Evolutionary conservation across 2,329 filamentous ascomycete genomes (phyloP).

Genomic region (Fusarium sp.): DNA sequence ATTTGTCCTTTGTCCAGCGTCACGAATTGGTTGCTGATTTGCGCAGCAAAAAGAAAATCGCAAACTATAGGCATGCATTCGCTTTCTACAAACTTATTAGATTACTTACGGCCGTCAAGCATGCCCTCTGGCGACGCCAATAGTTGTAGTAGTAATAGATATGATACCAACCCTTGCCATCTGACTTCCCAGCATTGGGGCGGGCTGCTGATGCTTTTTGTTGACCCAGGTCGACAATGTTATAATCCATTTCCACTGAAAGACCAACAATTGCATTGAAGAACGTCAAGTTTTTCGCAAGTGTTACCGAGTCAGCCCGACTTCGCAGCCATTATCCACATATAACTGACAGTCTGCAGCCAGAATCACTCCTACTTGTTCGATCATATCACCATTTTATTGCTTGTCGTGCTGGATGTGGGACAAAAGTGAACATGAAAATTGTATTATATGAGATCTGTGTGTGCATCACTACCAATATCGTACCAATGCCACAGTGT

Average conservation of each 20-base stretch:
- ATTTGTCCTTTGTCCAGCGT: conserved; percentile 35
- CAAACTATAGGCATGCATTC: conserved; percentile 29
- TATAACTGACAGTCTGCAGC: not conserved
- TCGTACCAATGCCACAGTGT: conserved; percentile 25
- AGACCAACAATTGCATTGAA: not conserved
- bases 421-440: conserved; percentile 30
- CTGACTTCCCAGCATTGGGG: not conserved
- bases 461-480: conserved; percentile 30
- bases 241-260: not conserved
- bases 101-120: conserved; percentile 36
- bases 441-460: conserved; percentile 40
- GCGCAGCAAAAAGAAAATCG: conserved; percentile 21
- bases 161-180: conserved; percentile 36
- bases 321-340: not conserved
- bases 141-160: conserved; percentile 48
- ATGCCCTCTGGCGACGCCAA: conserved; percentile 33
- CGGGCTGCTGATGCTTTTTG: not conserved
- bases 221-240: not conserved
- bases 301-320: not conserved
- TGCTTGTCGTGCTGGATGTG: not conserved
- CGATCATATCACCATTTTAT: not conserved
- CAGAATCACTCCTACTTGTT: not conserved
- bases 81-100: conserved; percentile 33
- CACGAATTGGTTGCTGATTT: conserved; percentile 36
- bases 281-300: not conserved